Percentiles rank a stretch among this genome's conserved stretches.
Conservation (phyloP, 192 early-diverging fungal species). For the Entomortierella chlamydospora region DNA sequence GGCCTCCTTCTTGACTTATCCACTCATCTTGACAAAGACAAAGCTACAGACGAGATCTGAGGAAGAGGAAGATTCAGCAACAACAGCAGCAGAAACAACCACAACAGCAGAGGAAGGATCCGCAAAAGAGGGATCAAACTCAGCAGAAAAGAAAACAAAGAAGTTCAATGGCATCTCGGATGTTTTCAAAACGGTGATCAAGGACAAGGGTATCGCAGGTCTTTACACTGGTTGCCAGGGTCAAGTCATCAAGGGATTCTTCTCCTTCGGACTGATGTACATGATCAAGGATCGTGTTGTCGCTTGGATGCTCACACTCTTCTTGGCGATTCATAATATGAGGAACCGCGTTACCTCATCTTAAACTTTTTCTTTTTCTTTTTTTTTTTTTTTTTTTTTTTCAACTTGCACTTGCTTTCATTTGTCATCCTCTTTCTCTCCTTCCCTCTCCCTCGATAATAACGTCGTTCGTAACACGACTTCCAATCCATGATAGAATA, state of each 20-base stretch:
- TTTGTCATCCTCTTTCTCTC: background rate
- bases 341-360: slow-evolving; percentile 30
- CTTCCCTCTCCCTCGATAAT: background rate
- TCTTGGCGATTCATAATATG: slow-evolving; percentile 50
- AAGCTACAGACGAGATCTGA: slow-evolving; percentile 50
- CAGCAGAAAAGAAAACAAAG: slow-evolving; percentile 27
- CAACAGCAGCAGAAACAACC: no score
- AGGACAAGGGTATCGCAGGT: slow-evolving; percentile 38
- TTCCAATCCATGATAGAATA: no score
- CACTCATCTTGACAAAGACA: slow-evolving; percentile 61
- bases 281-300: slow-evolving; percentile 69
- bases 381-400: slow-evolving; percentile 7
- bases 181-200: slow-evolving; percentile 49
- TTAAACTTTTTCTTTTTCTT: background rate
- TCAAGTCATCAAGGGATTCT: slow-evolving; percentile 67
- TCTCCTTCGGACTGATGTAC: slow-evolving; percentile 64
- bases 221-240: slow-evolving; percentile 55
- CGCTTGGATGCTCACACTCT: slow-evolving; percentile 56
- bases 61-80: slow-evolving; percentile 11
- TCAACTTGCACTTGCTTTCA: no score
- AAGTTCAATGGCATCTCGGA: slow-evolving; percentile 28
- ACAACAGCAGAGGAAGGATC: slow-evolving; percentile 5
- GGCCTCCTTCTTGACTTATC: slow-evolving; percentile 63
- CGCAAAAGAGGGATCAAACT: slow-evolving; percentile 6
- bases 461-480: no score